phyloP scores from a whole-genome alignment of 805 yeast species.

The Monosporozyma yasuniensis region DNA sequence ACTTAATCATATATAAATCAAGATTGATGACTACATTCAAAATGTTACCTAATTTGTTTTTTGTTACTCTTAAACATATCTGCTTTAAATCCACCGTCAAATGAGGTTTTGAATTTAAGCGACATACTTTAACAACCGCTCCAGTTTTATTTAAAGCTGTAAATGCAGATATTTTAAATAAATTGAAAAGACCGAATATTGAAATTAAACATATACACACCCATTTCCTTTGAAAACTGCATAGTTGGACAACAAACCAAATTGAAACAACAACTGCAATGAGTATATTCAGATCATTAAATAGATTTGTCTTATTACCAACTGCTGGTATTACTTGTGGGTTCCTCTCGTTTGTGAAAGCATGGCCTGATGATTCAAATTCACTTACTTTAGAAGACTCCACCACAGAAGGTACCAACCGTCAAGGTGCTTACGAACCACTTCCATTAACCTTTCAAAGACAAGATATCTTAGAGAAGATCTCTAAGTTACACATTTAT shows the following conservation, averaged over 20 bases:
- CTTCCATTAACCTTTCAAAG: constrained; percentile 17
- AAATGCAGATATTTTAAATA: neutral
- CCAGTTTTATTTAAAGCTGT: neutral
- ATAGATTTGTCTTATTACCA: constrained; percentile 22
- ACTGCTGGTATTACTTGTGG: constrained; percentile 26
- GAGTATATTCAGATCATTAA: constrained; percentile 2
- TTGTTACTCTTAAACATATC: too few relatives aligned
- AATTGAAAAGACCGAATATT: neutral
- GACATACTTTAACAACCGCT: too few relatives aligned
- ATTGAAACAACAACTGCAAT: neutral
- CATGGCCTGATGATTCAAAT: constrained; percentile 27
- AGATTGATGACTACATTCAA: neutral
- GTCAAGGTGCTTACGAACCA: constrained; percentile 1
- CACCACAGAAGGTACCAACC: neutral
- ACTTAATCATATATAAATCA: neutral
- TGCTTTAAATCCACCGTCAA: too few relatives aligned
- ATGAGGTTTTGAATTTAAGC: too few relatives aligned
- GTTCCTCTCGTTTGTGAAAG: constrained; percentile 19
- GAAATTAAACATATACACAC: neutral
- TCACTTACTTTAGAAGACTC: constrained; percentile 9
- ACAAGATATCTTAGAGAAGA: constrained; percentile 19
- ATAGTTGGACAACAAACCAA: neutral
- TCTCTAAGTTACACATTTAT: constrained; percentile 13
- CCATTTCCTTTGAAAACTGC: neutral
- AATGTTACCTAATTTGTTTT: too few relatives aligned